Conservation (phyloP, 2,329 filamentous ascomycete genomes). For the Ceratocystis eucalypticola region DNA sequence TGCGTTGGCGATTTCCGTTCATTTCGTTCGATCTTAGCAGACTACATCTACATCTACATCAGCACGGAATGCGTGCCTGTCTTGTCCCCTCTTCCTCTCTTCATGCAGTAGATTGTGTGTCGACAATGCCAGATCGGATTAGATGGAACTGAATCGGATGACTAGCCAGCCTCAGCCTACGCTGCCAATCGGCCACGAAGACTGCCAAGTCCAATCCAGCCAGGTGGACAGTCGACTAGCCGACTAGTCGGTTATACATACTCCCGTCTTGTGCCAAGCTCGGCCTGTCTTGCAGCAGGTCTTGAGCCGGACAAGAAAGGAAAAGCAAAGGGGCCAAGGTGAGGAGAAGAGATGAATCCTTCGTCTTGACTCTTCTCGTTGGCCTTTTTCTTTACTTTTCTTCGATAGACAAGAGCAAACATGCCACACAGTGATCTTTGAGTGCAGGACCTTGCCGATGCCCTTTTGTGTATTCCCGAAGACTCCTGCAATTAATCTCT, state of each 20-base stretch:
- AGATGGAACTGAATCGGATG: too few relatives aligned
- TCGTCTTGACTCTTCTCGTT: background rate
- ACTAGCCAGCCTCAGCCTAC: too few relatives aligned
- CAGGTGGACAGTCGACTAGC: too few relatives aligned
- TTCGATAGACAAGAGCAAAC: slow-evolving; percentile 17
- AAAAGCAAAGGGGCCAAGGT: background rate
- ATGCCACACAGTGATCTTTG: slow-evolving; percentile 19
- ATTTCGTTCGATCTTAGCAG: background rate
- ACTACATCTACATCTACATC: too few relatives aligned
- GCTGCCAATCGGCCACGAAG: too few relatives aligned
- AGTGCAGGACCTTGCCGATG: slow-evolving; percentile 19
- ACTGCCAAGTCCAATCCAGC: too few relatives aligned
- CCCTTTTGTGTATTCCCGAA: slow-evolving; percentile 5
- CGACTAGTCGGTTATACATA: too few relatives aligned
- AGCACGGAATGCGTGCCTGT: too few relatives aligned
- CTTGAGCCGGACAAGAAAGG: slow-evolving; percentile 17
- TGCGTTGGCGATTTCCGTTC: background rate
- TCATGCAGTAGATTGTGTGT: too few relatives aligned
- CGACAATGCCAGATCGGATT: too few relatives aligned
- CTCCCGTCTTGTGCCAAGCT: slow-evolving; percentile 19
- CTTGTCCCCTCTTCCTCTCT: too few relatives aligned
- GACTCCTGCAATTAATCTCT: slow-evolving; percentile 19
- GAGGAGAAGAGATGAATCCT: background rate
- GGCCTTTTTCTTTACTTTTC: background rate
- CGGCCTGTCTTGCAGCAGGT: slow-evolving; percentile 11